Evolutionary conservation across 257 asterid species (phyloP), one percentile per base, ranked within the genome.

Genomic region (Gentiana macrophylla): DNA sequence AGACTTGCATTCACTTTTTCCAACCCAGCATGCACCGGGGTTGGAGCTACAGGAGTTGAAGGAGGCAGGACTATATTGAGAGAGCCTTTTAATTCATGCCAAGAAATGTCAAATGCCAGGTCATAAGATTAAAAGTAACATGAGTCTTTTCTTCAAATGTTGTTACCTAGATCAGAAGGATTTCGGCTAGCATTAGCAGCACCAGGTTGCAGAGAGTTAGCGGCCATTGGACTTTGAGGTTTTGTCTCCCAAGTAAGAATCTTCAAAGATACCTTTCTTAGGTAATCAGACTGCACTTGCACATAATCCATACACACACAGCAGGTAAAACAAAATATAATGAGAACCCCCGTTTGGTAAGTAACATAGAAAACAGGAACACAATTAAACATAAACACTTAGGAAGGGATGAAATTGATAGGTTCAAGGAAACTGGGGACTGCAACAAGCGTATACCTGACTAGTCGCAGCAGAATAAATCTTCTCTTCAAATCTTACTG

Each of bases 31-130:
- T 86, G 95, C 84, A 86, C 70, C 46, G 95, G 94, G 53, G 97
- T 84, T 38, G 94, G 95, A 67, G 84, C 94, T 86, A 86, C 65
- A 74, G 95, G 91, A 69, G 92, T 83, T 56, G 93, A 84, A 64
- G 97, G 94, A 59, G 97, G 84, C 55, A 90, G 93, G 65, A 74
- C 83, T 66, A 89, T 63, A 68, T 83, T 80, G 12, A 95, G 95
- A 35, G 95, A 89, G 74, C 64, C 80, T 24, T 24, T 24, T 24
- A 24, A 24, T 24, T 24, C 24, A 24, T 24, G 24, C 24, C 24
- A 24, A 24, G 24, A 24, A 24, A 24, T 24, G 24, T 24, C 24
- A 24, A 24, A 24, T 24, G 24, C 24, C 24, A 24, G 24, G 24
- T 24, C 24, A 24, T 24, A 24, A 24, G 24, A 24, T 24, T 24